Conservation (phyloP, 345 rosid genomes). For the Brassica nigra region DNA sequence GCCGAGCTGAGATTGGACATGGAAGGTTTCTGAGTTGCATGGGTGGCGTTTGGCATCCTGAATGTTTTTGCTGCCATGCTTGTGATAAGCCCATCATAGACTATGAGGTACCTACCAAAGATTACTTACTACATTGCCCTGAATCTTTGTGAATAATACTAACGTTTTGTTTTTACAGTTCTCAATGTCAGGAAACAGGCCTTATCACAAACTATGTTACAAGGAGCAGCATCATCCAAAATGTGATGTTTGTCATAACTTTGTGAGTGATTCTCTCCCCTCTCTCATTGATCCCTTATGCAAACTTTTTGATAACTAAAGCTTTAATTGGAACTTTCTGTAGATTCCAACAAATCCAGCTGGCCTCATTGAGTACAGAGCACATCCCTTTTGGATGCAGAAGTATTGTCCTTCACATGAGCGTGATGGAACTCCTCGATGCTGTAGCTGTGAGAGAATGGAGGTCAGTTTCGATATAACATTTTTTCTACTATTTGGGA, state of each 20-base stretch:
- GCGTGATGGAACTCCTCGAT: constrained; percentile 74
- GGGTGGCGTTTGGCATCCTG: constrained; percentile 87
- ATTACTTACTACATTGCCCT: constrained; percentile 14
- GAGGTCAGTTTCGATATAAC: constrained; percentile 57
- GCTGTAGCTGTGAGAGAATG: constrained; percentile 84
- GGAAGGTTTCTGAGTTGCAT: constrained; percentile 74
- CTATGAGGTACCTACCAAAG: constrained; percentile 55
- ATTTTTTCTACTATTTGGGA: not conserved
- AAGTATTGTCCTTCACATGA: constrained; percentile 96
- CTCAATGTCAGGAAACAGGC: constrained; percentile 66
- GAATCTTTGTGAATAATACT: constrained; percentile 23
- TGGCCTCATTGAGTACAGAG: constrained; percentile 74
- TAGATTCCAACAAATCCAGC: constrained; percentile 75
- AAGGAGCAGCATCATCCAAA: constrained; percentile 81
- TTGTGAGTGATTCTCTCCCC: constrained; percentile 56
- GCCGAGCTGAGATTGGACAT: constrained; percentile 69
- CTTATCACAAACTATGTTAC: constrained; percentile 85
- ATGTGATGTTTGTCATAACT: constrained; percentile 87
- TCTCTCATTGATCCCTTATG: constrained; percentile 2
- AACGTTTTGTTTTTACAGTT: constrained; percentile 48
- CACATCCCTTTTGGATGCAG: constrained; percentile 84
- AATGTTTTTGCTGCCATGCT: constrained; percentile 75
- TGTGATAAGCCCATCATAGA: constrained; percentile 76
- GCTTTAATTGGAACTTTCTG: not conserved
- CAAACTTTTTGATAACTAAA: not conserved